phyloP scores from a whole-genome alignment of 352 stramenopile species.

The Globisporangium polare region DNA sequence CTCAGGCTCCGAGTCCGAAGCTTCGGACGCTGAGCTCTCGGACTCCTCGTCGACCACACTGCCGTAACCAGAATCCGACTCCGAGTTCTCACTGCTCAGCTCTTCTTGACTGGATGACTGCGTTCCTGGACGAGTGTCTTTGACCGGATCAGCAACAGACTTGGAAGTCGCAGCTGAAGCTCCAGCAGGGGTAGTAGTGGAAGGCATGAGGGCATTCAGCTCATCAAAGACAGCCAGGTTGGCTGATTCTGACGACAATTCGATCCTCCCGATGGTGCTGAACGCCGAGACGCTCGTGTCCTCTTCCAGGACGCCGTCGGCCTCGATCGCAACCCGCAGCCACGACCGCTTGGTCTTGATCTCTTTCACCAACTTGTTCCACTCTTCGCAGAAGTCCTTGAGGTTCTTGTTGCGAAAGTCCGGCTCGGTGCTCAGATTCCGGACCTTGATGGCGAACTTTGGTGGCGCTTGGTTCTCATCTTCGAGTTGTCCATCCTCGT shows the following conservation, averaged over 20 bases:
- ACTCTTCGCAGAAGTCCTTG: slow-evolving; percentile 6
- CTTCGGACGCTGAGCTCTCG: slow-evolving; percentile 4
- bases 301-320: slow-evolving; percentile 12
- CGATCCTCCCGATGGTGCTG: slow-evolving; percentile 8
- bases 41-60: slow-evolving; percentile 2
- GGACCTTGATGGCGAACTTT: slow-evolving; percentile 5
- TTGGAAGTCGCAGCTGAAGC: neutral
- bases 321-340: slow-evolving; percentile 1
- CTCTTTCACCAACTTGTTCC: slow-evolving; percentile 6
- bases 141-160: neutral
- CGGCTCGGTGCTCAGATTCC: slow-evolving; percentile 8
- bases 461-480: neutral
- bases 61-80: slow-evolving; percentile 8
- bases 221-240: neutral
- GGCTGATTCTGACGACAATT: slow-evolving; percentile 2
- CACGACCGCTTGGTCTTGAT: slow-evolving; percentile 5
- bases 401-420: slow-evolving; percentile 12
- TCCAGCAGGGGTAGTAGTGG: neutral
- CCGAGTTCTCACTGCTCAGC: slow-evolving; percentile 5
- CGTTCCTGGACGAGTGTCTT: neutral
- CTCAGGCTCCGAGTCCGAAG: neutral
- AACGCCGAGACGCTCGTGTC: slow-evolving; percentile 8
- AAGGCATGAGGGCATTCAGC: slow-evolving; percentile 1
- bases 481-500: neutral
- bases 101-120: neutral